phyloP scores from a whole-genome alignment of 2,329 filamentous ascomycete species.

The Juglanconis juglandina region DNA sequence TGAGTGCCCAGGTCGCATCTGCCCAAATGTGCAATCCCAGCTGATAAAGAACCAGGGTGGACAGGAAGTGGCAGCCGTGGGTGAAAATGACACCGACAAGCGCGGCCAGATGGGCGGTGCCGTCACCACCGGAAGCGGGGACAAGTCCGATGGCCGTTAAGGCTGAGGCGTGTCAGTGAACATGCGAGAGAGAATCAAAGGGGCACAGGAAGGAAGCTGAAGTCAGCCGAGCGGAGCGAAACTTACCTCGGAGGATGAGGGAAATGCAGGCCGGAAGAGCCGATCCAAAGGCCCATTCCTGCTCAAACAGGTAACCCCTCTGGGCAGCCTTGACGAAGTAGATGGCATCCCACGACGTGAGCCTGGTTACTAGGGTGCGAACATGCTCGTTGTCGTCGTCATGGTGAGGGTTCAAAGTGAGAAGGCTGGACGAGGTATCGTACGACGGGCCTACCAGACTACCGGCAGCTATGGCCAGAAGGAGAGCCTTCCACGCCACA shows the following conservation, averaged over 20 bases:
- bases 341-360: conserved; percentile 78
- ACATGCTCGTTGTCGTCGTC: conserved; percentile 7
- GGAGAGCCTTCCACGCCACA: conserved; percentile 61
- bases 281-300: conserved; percentile 78
- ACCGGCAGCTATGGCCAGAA: conserved; percentile 59
- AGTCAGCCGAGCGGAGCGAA: neutral
- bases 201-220: conserved; percentile 21
- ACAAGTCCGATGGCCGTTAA: conserved; percentile 7
- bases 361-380: conserved; percentile 46
- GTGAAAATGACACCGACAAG: conserved; percentile 64
- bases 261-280: conserved; percentile 44
- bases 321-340: conserved; percentile 66
- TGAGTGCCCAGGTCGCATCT: conserved; percentile 56
- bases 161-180: conserved; percentile 15
- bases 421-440: conserved; percentile 69
- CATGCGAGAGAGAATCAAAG: conserved; percentile 12
- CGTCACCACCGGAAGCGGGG: neutral
- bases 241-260: conserved; percentile 23
- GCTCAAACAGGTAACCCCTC: conserved; percentile 69
- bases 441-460: conserved; percentile 60
- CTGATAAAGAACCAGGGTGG: conserved; percentile 67
- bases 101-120: conserved; percentile 30
- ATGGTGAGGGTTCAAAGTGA: conserved; percentile 23
- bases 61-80: conserved; percentile 71
- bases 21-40: conserved; percentile 58